Base-by-base conservation (phyloP, 2,329 filamentous ascomycete species). In the Claviceps quebecensis region DNA sequence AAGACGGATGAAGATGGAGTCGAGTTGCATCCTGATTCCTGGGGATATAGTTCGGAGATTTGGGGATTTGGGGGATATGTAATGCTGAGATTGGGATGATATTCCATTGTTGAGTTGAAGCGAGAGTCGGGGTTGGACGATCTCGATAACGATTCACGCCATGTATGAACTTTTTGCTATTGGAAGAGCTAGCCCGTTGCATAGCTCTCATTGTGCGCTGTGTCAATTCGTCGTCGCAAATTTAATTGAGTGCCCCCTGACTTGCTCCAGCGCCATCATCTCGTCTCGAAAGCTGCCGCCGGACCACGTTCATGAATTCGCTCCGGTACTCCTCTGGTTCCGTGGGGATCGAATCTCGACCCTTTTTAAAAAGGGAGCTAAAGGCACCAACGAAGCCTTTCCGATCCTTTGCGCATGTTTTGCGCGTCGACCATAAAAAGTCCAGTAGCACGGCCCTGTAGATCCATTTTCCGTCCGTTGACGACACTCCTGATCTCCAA, bases 351-450 rank as follows among this genome's bases (percentile, higher is more conserved):
- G 79, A 84, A 84, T 88, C 89, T 0, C 78, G 83, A 0, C 83
- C 84, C 57, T 83, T 74, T 2, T 74, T 68, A 36, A 77, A 79
- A 29, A 87, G 68, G 14, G 74, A 55, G 58, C 87, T 87, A 58
- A 81, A 85, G 0, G 73, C 67, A 47, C 76, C 76, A 53, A 88
- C 76, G 38, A 87, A 63, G 0, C 76, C 73, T 0, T 83, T 86
- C 75, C 87, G 77, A 1, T 77, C 70, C 62, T 75, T 77, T 0
- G 85, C 79, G 50, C 79, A 81, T 0, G 81, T 58, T 57, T 82
- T 83, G 64, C 87, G 83, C 65, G 84, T 86, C 0, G 83, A 78
- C 84, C 84, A 88, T 69, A 88, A 87, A 66, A 89, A 88, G 63
- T 88, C 85, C 37, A 88, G 69, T 14, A 88, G 66, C 0, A 82